Conservation (phyloP, 1,284 basidiomycete genomes). For the Dichomitus squalens region DNA sequence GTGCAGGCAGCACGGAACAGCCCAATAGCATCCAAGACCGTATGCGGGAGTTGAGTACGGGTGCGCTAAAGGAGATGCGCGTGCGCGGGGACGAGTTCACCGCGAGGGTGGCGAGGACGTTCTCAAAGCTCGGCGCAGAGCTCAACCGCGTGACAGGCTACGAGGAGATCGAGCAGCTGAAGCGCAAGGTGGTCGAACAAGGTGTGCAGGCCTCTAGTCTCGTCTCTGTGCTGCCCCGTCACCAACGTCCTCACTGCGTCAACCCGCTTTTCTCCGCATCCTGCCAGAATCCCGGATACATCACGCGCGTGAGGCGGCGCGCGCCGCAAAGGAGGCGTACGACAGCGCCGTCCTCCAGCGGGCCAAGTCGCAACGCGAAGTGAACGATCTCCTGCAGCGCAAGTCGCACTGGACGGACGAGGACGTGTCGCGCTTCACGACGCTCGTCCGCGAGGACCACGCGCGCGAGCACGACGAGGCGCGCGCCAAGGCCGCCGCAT, state of each 20-base stretch:
- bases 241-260: background rate
- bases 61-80: slow-evolving; percentile 50
- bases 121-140: slow-evolving; percentile 74
- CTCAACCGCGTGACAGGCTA: slow-evolving; percentile 90
- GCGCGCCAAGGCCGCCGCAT: slow-evolving; percentile 64
- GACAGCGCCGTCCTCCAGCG: slow-evolving; percentile 75
- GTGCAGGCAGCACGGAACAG: slow-evolving; percentile 1
- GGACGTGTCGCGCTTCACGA: slow-evolving; percentile 84
- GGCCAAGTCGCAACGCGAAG: slow-evolving; percentile 82
- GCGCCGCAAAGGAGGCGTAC: slow-evolving; percentile 73
- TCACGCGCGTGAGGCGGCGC: slow-evolving; percentile 58
- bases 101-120: slow-evolving; percentile 52
- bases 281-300: slow-evolving; percentile 64
- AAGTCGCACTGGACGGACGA: slow-evolving; percentile 86
- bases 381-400: slow-evolving; percentile 89
- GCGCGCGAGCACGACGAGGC: slow-evolving; percentile 77
- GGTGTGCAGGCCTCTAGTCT: slow-evolving; percentile 50
- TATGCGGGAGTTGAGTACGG: slow-evolving; percentile 53
- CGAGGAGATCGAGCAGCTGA: slow-evolving; percentile 84
- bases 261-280: background rate
- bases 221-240: background rate
- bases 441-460: slow-evolving; percentile 87
- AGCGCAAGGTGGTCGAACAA: slow-evolving; percentile 76
- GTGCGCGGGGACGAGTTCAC: slow-evolving; percentile 61
- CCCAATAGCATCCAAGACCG: slow-evolving; percentile 22